A percentile compares a stretch with the other conserved stretches of the same genome.
These are phyloP conservation scores for Hypoxylon sp. DNA, from an alignment of 2,329 filamentous ascomycete genomes.

Conservation along the genomic window DNA sequence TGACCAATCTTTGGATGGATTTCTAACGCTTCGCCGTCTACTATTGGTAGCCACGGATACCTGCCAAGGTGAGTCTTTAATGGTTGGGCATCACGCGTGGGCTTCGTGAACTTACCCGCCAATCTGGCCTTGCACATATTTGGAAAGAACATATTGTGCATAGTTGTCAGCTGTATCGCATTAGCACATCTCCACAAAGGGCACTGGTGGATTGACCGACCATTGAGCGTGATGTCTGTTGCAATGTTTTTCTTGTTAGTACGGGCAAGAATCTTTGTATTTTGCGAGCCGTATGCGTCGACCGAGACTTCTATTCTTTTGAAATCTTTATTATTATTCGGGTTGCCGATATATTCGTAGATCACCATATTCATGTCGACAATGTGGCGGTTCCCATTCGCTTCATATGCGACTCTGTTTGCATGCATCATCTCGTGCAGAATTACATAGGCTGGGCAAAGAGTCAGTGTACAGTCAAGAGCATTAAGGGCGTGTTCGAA, in stretches of 20 bases:
- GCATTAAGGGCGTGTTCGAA: slow-evolving; percentile 12
- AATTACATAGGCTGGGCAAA: slow-evolving; percentile 12
- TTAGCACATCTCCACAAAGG: slow-evolving; percentile 8
- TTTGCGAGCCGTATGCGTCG: slow-evolving; percentile 12
- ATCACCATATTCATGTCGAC: slow-evolving; percentile 15
- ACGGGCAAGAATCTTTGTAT: slow-evolving; percentile 14
- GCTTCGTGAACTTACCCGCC: slow-evolving; percentile 8
- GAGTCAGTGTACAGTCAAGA: slow-evolving; percentile 8
- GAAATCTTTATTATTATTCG: slow-evolving; percentile 1
- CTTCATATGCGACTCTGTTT: slow-evolving; percentile 12
- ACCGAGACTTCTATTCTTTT: slow-evolving; percentile 8
- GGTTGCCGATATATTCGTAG: slow-evolving; percentile 8
- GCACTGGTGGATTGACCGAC: slow-evolving; percentile 5
- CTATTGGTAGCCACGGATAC: slow-evolving; percentile 14
- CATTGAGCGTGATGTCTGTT: slow-evolving; percentile 15
- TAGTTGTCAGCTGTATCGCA: slow-evolving; percentile 11
- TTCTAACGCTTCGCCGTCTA: slow-evolving; percentile 11
- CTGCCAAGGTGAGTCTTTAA: slow-evolving; percentile 8
- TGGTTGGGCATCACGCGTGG: slow-evolving; percentile 5
- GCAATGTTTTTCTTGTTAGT: slow-evolving; percentile 13
- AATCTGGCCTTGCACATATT: slow-evolving; percentile 8
- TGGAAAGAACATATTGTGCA: slow-evolving; percentile 15
- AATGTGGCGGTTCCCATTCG: slow-evolving; percentile 16
- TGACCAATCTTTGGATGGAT: too few species aligned
- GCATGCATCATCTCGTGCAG: slow-evolving; percentile 13